Percentiles rank a stretch among this genome's conserved stretches.
Evolutionary conservation across 2,329 filamentous ascomycete species (phyloP).

Genomic region (Malbranchea cinnamomea): DNA sequence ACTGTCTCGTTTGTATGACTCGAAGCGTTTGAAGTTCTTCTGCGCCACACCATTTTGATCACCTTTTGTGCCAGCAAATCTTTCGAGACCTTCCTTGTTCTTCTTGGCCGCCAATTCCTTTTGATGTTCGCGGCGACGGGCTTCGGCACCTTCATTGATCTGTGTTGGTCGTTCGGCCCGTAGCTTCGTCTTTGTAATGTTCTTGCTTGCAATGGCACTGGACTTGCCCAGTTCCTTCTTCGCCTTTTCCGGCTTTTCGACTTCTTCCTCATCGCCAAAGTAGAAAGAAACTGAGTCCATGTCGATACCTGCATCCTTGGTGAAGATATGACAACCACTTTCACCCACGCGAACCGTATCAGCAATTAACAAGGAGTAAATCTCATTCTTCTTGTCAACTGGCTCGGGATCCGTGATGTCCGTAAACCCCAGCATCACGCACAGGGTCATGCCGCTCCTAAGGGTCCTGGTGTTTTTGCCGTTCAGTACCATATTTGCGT

Average conservation of each 20-base stretch:
- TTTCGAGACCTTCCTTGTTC: slow-evolving; percentile 69
- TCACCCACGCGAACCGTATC: slow-evolving; percentile 83
- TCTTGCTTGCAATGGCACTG: slow-evolving; percentile 80
- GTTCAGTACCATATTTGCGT: slow-evolving; percentile 69
- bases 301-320: slow-evolving; percentile 79
- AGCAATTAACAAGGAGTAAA: slow-evolving; percentile 77
- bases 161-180: slow-evolving; percentile 82
- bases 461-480: slow-evolving; percentile 69
- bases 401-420: slow-evolving; percentile 77
- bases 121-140: slow-evolving; percentile 76
- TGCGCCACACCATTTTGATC: slow-evolving; percentile 80
- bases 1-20: slow-evolving; percentile 96
- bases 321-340: slow-evolving; percentile 61
- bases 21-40: slow-evolving; percentile 98
- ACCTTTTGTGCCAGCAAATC: slow-evolving; percentile 73
- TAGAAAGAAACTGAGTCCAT: slow-evolving; percentile 95
- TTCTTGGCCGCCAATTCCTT: slow-evolving; percentile 79
- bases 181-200: slow-evolving; percentile 85
- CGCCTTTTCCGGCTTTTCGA: slow-evolving; percentile 71
- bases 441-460: slow-evolving; percentile 95
- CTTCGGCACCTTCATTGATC: slow-evolving; percentile 78
- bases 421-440: slow-evolving; percentile 75
- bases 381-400: slow-evolving; percentile 78
- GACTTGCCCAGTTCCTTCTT: slow-evolving; percentile 66
- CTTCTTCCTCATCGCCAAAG: slow-evolving; percentile 85